phyloP scores from a whole-genome alignment of 148 eudicot genomes.

The Rhododendron kiyosumense region DNA sequence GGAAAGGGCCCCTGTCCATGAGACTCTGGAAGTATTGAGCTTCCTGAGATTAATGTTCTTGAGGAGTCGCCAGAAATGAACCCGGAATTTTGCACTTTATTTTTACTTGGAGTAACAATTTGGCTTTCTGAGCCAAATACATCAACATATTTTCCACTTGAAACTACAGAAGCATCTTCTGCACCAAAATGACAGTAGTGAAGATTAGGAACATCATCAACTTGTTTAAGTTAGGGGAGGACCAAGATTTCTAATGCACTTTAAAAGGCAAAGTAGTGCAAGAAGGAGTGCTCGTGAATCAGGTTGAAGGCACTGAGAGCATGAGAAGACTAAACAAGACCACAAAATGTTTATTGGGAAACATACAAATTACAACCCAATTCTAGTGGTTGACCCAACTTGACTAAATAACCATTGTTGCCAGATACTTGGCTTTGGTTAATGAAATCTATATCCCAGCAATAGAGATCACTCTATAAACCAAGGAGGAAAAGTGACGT shows the following conservation, averaged over 20 bases:
- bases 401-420: background rate
- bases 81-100: slow-evolving; percentile 27
- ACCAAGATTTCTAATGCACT: background rate
- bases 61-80: slow-evolving; percentile 22
- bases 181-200: slow-evolving; percentile 9
- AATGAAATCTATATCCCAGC: background rate
- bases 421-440: background rate
- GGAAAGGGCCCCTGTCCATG: slow-evolving; percentile 30
- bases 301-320: background rate
- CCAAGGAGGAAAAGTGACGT: background rate
- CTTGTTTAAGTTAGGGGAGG: background rate
- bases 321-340: background rate
- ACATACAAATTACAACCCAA: background rate
- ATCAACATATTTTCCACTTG: slow-evolving; percentile 25
- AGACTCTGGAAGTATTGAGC: slow-evolving; percentile 24
- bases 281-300: background rate
- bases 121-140: slow-evolving; percentile 32
- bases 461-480: background rate
- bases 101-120: slow-evolving; percentile 21
- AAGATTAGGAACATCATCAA: background rate
- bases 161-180: slow-evolving; percentile 25
- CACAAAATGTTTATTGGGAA: background rate
- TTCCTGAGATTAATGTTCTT: slow-evolving; percentile 16
- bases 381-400: background rate
- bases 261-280: background rate